These are phyloP conservation scores for Luvunga scandens DNA, from an alignment of 345 rosid species.

Conservation along the genomic window DNA sequence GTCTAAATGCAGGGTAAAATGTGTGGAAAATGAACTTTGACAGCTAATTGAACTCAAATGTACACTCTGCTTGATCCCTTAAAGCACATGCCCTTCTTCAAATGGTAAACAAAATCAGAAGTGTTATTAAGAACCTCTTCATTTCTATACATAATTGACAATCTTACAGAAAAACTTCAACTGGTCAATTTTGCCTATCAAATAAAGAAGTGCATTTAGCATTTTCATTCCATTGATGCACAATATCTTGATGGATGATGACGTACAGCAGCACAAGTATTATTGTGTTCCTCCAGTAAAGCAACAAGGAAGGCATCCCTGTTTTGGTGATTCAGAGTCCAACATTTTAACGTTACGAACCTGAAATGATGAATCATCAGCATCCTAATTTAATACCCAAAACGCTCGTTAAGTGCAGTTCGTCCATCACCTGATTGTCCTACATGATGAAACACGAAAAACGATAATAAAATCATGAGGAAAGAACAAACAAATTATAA, in stretches of 20 bases:
- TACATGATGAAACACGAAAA: constrained; percentile 29
- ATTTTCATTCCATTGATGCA: neutral
- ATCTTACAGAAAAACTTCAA: neutral
- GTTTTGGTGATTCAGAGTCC: neutral
- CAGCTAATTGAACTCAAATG: neutral
- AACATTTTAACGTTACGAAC: neutral
- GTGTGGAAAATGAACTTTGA: neutral
- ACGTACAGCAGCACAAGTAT: neutral
- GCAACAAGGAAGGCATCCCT: neutral
- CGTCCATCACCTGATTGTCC: constrained; percentile 98
- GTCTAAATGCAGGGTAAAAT: neutral
- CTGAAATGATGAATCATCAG: neutral
- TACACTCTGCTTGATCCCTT: neutral
- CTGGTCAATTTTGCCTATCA: neutral
- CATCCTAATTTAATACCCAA: constrained; percentile 55
- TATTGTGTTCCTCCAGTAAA: neutral
- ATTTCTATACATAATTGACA: neutral
- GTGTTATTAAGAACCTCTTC: neutral
- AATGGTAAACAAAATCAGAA: neutral
- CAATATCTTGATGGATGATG: neutral
- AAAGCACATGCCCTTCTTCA: too few species aligned
- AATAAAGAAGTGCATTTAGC: neutral
- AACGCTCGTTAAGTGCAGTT: constrained; percentile 78
- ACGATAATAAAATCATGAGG: neutral
- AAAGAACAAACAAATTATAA: neutral